A percentile compares a stretch with the other conserved stretches of the same genome.
phyloP scores from a whole-genome alignment of 1,284 basidiomycete genomes.

The Leccinum laetum region DNA sequence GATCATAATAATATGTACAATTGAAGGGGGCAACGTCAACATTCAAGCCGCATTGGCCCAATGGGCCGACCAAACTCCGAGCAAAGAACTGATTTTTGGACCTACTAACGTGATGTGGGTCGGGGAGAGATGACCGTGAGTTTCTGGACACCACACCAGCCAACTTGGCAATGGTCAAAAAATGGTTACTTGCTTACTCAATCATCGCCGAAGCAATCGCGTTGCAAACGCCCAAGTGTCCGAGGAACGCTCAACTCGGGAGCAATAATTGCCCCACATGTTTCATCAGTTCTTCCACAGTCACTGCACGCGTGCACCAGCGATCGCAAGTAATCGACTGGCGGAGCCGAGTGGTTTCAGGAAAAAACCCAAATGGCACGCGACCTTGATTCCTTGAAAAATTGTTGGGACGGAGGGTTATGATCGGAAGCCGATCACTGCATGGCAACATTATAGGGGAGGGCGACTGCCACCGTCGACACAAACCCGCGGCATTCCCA shows the following conservation, averaged over 20 bases:
- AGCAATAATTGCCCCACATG: not conserved
- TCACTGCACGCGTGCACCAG: not conserved
- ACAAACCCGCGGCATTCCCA: conserved; percentile 24
- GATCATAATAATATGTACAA: not conserved
- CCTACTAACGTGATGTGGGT: not conserved
- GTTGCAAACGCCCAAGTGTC: not conserved
- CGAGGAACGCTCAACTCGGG: not conserved
- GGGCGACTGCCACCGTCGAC: conserved; percentile 5
- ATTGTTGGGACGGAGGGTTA: not conserved
- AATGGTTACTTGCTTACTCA: not conserved
- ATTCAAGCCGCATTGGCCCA: not conserved
- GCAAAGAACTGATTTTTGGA: not conserved
- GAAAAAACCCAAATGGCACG: not conserved
- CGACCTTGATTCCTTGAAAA: not conserved
- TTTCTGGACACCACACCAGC: not conserved
- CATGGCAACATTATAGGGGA: conserved; percentile 11
- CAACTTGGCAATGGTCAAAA: not conserved
- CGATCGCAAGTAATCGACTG: not conserved
- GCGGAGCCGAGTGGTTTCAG: not conserved
- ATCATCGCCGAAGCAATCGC: not conserved
- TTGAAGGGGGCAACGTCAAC: not conserved
- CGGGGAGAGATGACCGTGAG: not conserved
- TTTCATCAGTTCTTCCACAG: not conserved
- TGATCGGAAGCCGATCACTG: conserved; percentile 1
- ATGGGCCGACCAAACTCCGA: not conserved